Evolutionary conservation across 345 rosid species (phyloP).

Genomic region (Litchi chinensis): DNA sequence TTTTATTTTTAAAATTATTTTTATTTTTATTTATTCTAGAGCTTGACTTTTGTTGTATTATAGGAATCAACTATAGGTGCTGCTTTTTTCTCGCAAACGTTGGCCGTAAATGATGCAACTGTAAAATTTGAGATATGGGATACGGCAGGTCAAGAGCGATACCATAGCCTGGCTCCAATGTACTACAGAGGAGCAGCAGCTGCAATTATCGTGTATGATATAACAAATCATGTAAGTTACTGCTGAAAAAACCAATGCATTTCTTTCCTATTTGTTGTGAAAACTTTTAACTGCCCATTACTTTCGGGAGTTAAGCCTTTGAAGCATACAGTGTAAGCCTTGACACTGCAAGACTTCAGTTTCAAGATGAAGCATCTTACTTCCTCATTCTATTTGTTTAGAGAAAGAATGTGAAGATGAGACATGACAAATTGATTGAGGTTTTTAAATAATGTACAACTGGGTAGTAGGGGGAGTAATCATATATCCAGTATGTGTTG

Average conservation of each 20-base stretch:
- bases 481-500: background rate
- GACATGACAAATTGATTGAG: background rate
- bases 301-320: constrained; percentile 1
- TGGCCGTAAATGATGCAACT: constrained; percentile 92
- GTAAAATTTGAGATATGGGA: constrained; percentile 99
- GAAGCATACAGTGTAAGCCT: background rate
- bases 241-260: constrained; percentile 1
- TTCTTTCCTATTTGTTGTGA: background rate
- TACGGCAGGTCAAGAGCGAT: constrained; percentile 98
- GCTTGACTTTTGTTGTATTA: constrained; percentile 24
- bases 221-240: constrained; percentile 70
- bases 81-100: constrained; percentile 91
- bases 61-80: constrained; percentile 99
- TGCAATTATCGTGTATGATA: constrained; percentile 86
- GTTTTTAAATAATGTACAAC: background rate
- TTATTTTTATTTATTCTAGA: no score
- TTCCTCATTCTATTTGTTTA: background rate
- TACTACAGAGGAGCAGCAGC: constrained; percentile 98
- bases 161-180: constrained; percentile 99
- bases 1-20: no score
- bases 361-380: background rate
- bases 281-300: background rate
- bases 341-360: background rate
- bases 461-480: background rate
- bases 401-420: background rate